Conservation (phyloP, 176 grass and related monocot species). For the Dactylis glomerata region DNA sequence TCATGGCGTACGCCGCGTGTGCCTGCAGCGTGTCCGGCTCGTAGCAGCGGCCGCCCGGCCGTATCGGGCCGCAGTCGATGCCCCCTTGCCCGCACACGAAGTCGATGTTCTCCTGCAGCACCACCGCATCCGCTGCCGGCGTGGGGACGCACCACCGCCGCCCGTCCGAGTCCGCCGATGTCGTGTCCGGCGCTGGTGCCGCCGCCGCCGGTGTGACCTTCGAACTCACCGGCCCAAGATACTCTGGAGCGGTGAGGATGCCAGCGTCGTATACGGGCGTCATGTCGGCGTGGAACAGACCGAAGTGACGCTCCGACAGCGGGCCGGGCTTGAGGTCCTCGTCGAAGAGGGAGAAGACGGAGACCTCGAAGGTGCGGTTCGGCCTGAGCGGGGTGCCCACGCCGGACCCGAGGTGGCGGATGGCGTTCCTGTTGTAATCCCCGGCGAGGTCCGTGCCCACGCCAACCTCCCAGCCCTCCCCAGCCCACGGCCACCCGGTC, state of each 20-base stretch:
- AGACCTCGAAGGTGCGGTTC: slow-evolving; percentile 71
- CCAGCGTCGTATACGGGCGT: slow-evolving; percentile 75
- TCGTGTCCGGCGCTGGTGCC: background rate
- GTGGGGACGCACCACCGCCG: slow-evolving; percentile 67
- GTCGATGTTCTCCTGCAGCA: slow-evolving; percentile 78
- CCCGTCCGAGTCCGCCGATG: background rate
- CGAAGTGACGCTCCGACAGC: slow-evolving; percentile 65
- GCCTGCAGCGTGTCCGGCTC: slow-evolving; percentile 55
- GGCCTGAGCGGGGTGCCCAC: slow-evolving; percentile 85
- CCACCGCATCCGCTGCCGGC: slow-evolving; percentile 44
- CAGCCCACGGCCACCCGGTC: slow-evolving; percentile 83
- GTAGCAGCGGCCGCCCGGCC: slow-evolving; percentile 54
- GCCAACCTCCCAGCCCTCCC: slow-evolving; percentile 56
- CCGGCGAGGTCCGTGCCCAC: slow-evolving; percentile 37
- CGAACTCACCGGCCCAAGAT: slow-evolving; percentile 24
- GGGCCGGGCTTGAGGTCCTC: slow-evolving; percentile 78
- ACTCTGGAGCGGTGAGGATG: slow-evolving; percentile 42
- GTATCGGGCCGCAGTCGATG: slow-evolving; percentile 60
- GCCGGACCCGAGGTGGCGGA: slow-evolving; percentile 66
- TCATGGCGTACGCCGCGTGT: slow-evolving; percentile 84
- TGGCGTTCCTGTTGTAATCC: slow-evolving; percentile 75
- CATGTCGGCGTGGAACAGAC: slow-evolving; percentile 65
- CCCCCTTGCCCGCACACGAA: slow-evolving; percentile 56
- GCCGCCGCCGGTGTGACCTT: slow-evolving; percentile 5
- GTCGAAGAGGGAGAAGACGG: slow-evolving; percentile 77